Conservation (phyloP, 768 basidiomycete genomes). For the Lentinula sp. region DNA sequence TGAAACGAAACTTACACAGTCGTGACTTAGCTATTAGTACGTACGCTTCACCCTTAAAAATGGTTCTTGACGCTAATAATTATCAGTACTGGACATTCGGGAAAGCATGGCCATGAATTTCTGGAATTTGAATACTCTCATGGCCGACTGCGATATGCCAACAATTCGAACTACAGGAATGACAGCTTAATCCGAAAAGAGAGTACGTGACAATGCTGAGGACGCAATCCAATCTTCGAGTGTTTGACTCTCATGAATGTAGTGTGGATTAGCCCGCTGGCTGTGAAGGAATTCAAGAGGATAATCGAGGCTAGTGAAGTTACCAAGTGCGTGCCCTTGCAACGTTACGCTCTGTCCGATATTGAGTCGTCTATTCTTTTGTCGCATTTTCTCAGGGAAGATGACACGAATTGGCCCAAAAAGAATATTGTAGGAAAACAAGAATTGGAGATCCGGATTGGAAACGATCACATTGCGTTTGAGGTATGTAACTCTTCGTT, state of each 20-base stretch:
- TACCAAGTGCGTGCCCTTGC: constrained; percentile 62
- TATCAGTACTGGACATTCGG: constrained; percentile 91
- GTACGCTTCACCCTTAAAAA: not conserved
- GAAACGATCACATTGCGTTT: constrained; percentile 94
- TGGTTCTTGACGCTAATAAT: not conserved
- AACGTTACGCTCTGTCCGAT: not conserved
- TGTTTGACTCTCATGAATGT: not conserved
- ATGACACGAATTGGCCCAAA: constrained; percentile 98
- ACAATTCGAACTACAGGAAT: constrained; percentile 99
- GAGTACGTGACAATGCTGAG: constrained; percentile 51
- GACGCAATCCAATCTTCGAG: not conserved
- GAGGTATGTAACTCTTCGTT: constrained; percentile 52
- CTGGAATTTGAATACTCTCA: constrained; percentile 98
- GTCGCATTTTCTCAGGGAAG: constrained; percentile 59
- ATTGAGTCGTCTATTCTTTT: not conserved
- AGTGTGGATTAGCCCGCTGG: constrained; percentile 95
- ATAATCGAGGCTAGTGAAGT: constrained; percentile 93
- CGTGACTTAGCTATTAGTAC: not conserved
- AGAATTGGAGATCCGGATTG: constrained; percentile 91
- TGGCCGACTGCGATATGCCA: constrained; percentile 94
- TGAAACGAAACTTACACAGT: not conserved
- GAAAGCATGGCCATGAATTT: constrained; percentile 97
- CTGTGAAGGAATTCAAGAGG: constrained; percentile 91
- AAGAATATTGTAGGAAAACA: constrained; percentile 99
- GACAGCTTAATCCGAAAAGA: constrained; percentile 98